Conservation (phyloP, 2,329 filamentous ascomycete species). For the Acephala macrosclerotiorum region DNA sequence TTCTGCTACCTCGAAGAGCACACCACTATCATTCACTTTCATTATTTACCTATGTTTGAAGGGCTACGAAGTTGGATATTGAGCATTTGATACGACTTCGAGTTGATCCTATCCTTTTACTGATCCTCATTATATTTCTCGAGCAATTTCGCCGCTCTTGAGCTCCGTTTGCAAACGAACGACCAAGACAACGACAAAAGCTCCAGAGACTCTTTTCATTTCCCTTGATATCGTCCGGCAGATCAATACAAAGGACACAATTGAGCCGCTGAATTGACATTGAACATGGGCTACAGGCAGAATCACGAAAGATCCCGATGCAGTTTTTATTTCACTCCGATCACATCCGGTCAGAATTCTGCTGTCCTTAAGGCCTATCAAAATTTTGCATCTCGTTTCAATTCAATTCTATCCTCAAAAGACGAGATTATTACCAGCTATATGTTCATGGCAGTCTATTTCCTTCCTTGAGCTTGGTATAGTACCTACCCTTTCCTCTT, state of each 20-base stretch:
- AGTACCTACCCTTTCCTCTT: not conserved
- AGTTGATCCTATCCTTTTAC: too few species aligned
- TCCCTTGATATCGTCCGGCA: not conserved
- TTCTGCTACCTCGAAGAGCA: not conserved
- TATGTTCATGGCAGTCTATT: not conserved
- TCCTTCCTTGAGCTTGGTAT: not conserved
- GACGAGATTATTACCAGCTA: not conserved
- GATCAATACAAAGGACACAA: too few species aligned
- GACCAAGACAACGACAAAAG: too few species aligned
- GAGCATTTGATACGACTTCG: not conserved
- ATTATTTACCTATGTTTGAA: not conserved
- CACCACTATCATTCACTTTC: not conserved
- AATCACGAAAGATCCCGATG: not conserved
- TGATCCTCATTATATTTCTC: too few species aligned
- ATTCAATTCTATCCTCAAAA: not conserved
- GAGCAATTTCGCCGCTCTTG: too few species aligned
- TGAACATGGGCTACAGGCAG: not conserved
- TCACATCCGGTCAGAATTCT: not conserved
- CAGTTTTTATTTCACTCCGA: not conserved
- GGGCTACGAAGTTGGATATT: not conserved
- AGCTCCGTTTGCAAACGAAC: too few species aligned
- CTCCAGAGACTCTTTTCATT: not conserved
- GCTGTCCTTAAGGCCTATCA: not conserved
- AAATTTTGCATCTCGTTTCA: not conserved
- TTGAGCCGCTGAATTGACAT: too few species aligned